These are phyloP conservation scores for Chlamydomonas eustigma DNA, from an alignment of 139 green algal species.

Conservation along the genomic window DNA sequence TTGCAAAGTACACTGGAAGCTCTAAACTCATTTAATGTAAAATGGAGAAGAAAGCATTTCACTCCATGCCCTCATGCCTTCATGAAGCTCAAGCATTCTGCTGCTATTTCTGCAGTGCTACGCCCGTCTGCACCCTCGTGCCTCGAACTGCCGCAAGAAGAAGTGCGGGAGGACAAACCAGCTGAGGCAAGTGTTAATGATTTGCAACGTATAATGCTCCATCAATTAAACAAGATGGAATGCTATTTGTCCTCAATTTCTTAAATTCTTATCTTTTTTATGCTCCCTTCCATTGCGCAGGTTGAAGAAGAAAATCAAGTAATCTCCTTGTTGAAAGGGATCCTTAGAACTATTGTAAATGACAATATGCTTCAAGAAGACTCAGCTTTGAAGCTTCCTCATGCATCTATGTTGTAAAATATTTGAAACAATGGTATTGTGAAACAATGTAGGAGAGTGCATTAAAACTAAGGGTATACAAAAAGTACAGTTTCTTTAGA, in stretches of 20 bases:
- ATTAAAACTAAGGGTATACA: too few species aligned
- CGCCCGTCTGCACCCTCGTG: slow-evolving; percentile 94
- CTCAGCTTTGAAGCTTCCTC: too few species aligned
- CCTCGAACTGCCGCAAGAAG: slow-evolving; percentile 97
- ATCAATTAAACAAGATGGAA: background rate
- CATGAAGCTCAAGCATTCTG: too few species aligned
- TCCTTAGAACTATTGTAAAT: too few species aligned
- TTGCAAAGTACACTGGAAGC: background rate
- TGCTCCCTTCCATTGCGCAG: background rate
- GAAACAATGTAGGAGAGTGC: too few species aligned
- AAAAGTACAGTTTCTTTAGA: too few species aligned
- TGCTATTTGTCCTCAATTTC: background rate
- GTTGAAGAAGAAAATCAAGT: slow-evolving; percentile 15
- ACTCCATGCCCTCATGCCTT: too few species aligned
- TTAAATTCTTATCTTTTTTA: background rate
- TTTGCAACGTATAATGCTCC: background rate
- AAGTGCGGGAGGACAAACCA: slow-evolving; percentile 77
- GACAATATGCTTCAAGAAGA: too few species aligned
- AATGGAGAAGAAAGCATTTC: too few species aligned
- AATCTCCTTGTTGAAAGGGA: slow-evolving; percentile 1
- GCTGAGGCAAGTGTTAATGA: slow-evolving; percentile 34
- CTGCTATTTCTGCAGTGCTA: slow-evolving; percentile 78
- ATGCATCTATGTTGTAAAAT: too few species aligned
- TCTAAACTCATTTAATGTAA: too few species aligned
- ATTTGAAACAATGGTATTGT: too few species aligned